Evolutionary conservation across 2,329 filamentous ascomycete species (phyloP).

Genomic region (Aspergillus proliferans): DNA sequence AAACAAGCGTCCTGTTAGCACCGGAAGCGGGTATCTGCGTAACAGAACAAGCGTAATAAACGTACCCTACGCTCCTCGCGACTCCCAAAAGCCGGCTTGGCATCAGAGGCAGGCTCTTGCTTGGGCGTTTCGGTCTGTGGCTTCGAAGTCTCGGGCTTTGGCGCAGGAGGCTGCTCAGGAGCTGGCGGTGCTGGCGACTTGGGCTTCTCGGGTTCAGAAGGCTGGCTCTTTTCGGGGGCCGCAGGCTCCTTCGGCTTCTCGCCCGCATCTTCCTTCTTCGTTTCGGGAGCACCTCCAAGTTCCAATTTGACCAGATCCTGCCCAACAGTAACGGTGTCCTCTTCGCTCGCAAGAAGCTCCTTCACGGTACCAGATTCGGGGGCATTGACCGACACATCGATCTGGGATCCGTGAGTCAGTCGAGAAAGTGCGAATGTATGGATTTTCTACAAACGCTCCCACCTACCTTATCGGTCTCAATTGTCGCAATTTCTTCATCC

Average conservation of each 20-base stretch:
- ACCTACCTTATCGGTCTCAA: conserved; percentile 92
- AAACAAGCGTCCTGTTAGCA: neutral
- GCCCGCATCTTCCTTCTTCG: conserved; percentile 50
- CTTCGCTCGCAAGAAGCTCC: conserved; percentile 84
- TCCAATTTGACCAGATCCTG: conserved; percentile 87
- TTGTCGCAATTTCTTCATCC: conserved; percentile 96
- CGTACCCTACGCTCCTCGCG: conserved; percentile 83
- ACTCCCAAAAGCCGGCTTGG: conserved; percentile 52
- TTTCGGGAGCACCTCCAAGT: conserved; percentile 59
- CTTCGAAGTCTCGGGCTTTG: conserved; percentile 21
- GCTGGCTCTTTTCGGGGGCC: conserved; percentile 40
- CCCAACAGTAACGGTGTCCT: conserved; percentile 90
- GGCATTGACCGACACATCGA: conserved; percentile 94
- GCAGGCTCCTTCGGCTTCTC: conserved; percentile 57
- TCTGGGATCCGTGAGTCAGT: conserved; percentile 47
- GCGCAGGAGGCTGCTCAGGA: conserved; percentile 36
- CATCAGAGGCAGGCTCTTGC: conserved; percentile 10
- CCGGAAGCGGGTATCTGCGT: neutral
- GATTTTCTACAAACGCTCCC: neutral
- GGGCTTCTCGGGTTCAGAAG: conserved; percentile 23
- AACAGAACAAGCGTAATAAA: conserved; percentile 10
- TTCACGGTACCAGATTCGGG: conserved; percentile 85
- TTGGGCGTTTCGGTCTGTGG: conserved; percentile 8
- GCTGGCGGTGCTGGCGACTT: conserved; percentile 21
- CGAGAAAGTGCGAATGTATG: neutral